A percentile compares a stretch with the other conserved stretches of the same genome.
phyloP scores from a whole-genome alignment of 345 rosid genomes.

The Eutrema yunnanense region DNA sequence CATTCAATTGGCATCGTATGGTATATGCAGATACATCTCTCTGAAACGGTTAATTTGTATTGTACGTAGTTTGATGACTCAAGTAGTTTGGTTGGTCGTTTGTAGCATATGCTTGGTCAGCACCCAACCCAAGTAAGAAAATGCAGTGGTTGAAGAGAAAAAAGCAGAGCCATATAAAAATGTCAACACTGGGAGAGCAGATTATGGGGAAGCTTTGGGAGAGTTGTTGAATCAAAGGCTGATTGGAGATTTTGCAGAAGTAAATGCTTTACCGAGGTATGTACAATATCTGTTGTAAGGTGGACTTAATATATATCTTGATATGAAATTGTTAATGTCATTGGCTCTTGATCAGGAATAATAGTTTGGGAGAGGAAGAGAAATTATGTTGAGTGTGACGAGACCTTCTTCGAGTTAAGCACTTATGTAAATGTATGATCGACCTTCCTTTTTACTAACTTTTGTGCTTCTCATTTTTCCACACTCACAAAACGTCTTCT shows the following conservation, averaged over 20 bases:
- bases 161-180: neutral
- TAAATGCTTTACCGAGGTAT: neutral
- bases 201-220: neutral
- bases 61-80: neutral
- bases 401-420: too few species aligned
- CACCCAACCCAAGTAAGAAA: neutral
- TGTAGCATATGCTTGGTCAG: neutral
- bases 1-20: neutral
- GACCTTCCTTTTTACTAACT: too few species aligned
- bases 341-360: too few species aligned
- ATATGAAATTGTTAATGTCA: too few species aligned
- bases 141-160: neutral
- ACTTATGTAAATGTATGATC: too few species aligned
- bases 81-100: constrained; percentile 2
- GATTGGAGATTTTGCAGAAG: neutral
- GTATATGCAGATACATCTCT: neutral
- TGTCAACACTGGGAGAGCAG: neutral
- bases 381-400: too few species aligned
- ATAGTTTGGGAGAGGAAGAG: too few species aligned
- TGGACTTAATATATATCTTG: too few species aligned
- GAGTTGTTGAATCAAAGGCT: neutral
- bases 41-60: neutral
- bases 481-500: too few species aligned
- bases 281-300: too few species aligned
- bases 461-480: too few species aligned